Percentiles rank a stretch among this genome's conserved stretches.
Evolutionary conservation across 306 rosid genomes (phyloP).

Genomic region (Trichosanthes truncata): DNA sequence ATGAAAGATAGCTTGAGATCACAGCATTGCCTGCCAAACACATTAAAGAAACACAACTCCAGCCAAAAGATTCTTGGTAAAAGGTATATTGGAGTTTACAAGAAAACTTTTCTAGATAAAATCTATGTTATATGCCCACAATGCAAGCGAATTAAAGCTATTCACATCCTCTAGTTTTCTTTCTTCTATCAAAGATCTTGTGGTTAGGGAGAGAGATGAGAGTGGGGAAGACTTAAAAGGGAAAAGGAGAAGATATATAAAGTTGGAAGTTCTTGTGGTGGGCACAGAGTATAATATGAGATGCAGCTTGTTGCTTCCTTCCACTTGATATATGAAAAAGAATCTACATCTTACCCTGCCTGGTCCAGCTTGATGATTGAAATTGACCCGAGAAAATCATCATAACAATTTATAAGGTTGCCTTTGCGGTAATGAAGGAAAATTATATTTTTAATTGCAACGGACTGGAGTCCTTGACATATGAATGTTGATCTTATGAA

Average conservation of each 20-base stretch:
- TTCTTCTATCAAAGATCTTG: neutral
- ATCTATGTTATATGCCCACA: neutral
- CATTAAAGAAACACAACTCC: neutral
- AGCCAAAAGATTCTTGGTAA: neutral
- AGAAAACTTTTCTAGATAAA: neutral
- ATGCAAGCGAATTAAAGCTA: neutral
- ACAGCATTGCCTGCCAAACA: slow-evolving; percentile 7
- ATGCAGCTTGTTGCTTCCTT: neutral
- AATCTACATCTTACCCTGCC: neutral
- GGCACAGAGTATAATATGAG: neutral
- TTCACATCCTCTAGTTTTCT: neutral
- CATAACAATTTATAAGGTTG: neutral
- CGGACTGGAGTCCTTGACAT: neutral
- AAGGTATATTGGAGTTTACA: neutral
- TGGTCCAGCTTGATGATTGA: neutral
- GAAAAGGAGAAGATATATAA: neutral
- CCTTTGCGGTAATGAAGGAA: neutral
- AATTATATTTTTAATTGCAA: neutral
- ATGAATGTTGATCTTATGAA: neutral
- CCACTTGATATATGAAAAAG: neutral
- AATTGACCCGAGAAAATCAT: neutral
- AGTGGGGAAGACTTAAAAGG: neutral
- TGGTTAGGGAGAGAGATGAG: neutral
- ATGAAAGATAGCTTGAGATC: slow-evolving; percentile 19
- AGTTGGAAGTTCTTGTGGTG: neutral